A percentile compares a stretch with the other conserved stretches of the same genome.
Evolutionary conservation across 805 yeast species (phyloP).

Genomic region (Zygotorulaspora sp.): DNA sequence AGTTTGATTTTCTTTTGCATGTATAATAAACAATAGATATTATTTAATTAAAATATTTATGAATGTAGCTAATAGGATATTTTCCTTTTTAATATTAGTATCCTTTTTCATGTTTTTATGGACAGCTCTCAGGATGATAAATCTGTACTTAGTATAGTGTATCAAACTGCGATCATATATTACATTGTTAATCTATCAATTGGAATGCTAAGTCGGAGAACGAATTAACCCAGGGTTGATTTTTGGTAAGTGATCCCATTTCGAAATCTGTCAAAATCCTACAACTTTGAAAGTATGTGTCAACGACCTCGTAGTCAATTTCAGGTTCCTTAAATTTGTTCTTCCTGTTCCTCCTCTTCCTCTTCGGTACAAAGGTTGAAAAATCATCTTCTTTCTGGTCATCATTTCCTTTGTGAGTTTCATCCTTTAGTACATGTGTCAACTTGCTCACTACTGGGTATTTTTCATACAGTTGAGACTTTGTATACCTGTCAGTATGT

Average conservation of each 20-base stretch:
- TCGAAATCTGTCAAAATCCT: constrained; percentile 23
- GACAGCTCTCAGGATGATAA: no score
- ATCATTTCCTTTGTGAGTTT: not conserved
- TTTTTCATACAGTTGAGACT: constrained; percentile 38
- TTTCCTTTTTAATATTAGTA: no score
- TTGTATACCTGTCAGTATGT: constrained; percentile 52
- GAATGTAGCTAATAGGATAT: not conserved
- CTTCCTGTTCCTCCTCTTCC: constrained; percentile 17
- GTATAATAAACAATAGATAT: constrained; percentile 7
- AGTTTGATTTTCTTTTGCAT: constrained; percentile 2
- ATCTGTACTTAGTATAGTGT: no score
- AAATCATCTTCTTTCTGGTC: not conserved
- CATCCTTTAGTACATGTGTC: constrained; percentile 16
- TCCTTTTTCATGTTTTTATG: no score
- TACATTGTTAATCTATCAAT: constrained; percentile 20
- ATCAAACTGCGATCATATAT: no score
- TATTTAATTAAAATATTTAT: constrained; percentile 2
- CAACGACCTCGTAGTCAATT: constrained; percentile 22
- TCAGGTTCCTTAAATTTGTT: constrained; percentile 18
- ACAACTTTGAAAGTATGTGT: constrained; percentile 22
- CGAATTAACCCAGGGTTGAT: constrained; percentile 45
- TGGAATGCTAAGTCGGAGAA: constrained; percentile 52
- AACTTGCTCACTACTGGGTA: constrained; percentile 45
- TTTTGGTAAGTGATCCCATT: constrained; percentile 19
- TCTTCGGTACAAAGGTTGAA: not conserved